A percentile compares a stretch with the other conserved stretches of the same genome.
phyloP scores from a whole-genome alignment of 768 basidiomycete genomes.

The Aureoboletus auriporus region DNA sequence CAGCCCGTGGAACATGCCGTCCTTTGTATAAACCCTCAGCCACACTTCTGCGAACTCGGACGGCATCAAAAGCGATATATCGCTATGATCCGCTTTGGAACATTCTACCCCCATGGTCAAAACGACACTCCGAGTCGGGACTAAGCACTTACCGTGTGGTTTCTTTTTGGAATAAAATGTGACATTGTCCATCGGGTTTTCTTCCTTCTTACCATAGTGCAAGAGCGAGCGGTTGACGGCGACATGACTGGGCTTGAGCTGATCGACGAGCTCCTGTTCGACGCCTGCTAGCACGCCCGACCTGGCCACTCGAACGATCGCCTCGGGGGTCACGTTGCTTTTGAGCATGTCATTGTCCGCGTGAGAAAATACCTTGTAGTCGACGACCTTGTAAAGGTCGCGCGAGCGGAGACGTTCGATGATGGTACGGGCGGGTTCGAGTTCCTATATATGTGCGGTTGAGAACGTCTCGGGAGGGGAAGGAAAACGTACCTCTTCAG shows the following conservation, averaged over 20 bases:
- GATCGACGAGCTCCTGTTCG: constrained; percentile 27
- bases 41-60: constrained; percentile 63
- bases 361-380: constrained; percentile 51
- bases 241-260: constrained; percentile 46
- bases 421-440: constrained; percentile 54
- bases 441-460: constrained; percentile 39
- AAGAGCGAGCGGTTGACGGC: constrained; percentile 61
- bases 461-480: too few species aligned
- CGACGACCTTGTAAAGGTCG: constrained; percentile 67
- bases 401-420: constrained; percentile 58
- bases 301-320: constrained; percentile 43
- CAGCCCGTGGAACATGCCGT: constrained; percentile 50
- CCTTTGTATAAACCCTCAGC: constrained; percentile 66
- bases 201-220: constrained; percentile 74
- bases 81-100: constrained; percentile 44
- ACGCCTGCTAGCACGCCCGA: constrained; percentile 22
- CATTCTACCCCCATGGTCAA: constrained; percentile 32
- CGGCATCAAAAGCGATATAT: constrained; percentile 66
- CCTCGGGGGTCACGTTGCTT: constrained; percentile 32
- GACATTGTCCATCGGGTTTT: constrained; percentile 65
- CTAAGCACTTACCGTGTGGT: constrained; percentile 43
- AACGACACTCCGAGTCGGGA: neutral
- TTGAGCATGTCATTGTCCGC: constrained; percentile 25
- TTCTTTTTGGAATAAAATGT: constrained; percentile 71
- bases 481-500: constrained; percentile 22